Conservation (phyloP, 2,329 filamentous ascomycete species). For the Fusarium buharicum region DNA sequence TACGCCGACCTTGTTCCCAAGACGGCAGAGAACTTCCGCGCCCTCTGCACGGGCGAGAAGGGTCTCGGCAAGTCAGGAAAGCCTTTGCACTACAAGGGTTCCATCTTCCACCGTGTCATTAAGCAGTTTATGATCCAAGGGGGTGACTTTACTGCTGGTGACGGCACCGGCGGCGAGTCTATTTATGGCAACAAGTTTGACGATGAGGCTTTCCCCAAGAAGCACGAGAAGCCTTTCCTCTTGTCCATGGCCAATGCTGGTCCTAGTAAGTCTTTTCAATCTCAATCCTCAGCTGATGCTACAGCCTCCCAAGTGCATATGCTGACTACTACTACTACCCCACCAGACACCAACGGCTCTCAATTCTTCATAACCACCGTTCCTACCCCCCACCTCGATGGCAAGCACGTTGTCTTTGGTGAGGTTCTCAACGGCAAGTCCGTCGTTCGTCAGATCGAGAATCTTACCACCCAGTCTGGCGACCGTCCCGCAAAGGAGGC, state of each 20-base stretch:
- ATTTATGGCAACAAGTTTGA: constrained; percentile 98
- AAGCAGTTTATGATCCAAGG: constrained; percentile 97
- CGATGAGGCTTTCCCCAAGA: constrained; percentile 92
- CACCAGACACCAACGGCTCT: constrained; percentile 86
- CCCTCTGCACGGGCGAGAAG: constrained; percentile 94
- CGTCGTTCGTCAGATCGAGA: constrained; percentile 89
- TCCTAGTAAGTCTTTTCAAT: constrained; percentile 68
- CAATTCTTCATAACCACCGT: constrained; percentile 99
- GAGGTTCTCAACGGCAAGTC: constrained; percentile 94
- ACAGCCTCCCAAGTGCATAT: neutral
- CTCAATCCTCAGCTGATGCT: neutral
- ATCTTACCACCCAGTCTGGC: constrained; percentile 74
- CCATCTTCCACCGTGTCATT: constrained; percentile 94
- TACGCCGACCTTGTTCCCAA: constrained; percentile 83
- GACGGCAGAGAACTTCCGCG: constrained; percentile 96
- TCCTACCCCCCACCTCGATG: constrained; percentile 91
- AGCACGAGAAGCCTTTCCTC: constrained; percentile 93
- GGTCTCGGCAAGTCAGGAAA: constrained; percentile 83
- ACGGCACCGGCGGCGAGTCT: constrained; percentile 94
- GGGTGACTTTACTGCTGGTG: constrained; percentile 94
- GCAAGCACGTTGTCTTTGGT: constrained; percentile 97
- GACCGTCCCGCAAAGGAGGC: constrained; percentile 84
- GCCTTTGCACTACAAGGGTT: constrained; percentile 92
- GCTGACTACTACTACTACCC: constrained; percentile 26
- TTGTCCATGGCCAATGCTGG: constrained; percentile 98